Evolutionary conservation across 2,329 filamentous ascomycete species (phyloP).

Genomic region (Juglanconis oblonga): DNA sequence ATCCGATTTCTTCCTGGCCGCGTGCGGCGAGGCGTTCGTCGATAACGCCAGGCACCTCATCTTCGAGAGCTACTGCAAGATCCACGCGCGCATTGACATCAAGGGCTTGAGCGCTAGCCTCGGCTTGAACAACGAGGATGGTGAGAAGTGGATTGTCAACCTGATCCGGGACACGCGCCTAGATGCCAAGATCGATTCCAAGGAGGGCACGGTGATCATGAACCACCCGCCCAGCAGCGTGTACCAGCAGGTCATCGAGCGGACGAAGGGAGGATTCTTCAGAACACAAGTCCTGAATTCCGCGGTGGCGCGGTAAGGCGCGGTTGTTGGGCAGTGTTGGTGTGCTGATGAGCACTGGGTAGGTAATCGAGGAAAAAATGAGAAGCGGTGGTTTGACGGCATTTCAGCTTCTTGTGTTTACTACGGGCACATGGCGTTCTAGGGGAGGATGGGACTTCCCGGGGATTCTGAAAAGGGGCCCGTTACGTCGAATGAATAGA

Average conservation of each 20-base stretch:
- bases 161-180: slow-evolving; percentile 95
- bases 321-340: no score
- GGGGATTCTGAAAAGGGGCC: neutral
- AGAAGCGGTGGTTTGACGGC: neutral
- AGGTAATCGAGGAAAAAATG: neutral
- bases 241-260: slow-evolving; percentile 98
- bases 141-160: slow-evolving; percentile 99
- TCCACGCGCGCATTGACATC: slow-evolving; percentile 97
- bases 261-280: slow-evolving; percentile 99
- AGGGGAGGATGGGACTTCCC: neutral
- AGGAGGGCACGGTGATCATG: slow-evolving; percentile 98
- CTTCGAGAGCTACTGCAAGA: slow-evolving; percentile 99
- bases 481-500: slow-evolving; percentile 10
- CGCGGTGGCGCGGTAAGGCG: slow-evolving; percentile 53
- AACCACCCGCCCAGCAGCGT: slow-evolving; percentile 98
- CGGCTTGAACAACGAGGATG: slow-evolving; percentile 87
- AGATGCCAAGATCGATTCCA: slow-evolving; percentile 98
- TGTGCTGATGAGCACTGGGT: neutral
- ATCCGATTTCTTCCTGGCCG: slow-evolving; percentile 91
- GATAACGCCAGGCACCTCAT: slow-evolving; percentile 94
- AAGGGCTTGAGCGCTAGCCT: slow-evolving; percentile 91
- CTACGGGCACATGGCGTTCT: slow-evolving; percentile 8
- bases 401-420: slow-evolving; percentile 7
- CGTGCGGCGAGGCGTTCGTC: slow-evolving; percentile 82
- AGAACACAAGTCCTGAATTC: slow-evolving; percentile 87